phyloP scores from a whole-genome alignment of 306 rosid species.

The Acacia melanoxylon region DNA sequence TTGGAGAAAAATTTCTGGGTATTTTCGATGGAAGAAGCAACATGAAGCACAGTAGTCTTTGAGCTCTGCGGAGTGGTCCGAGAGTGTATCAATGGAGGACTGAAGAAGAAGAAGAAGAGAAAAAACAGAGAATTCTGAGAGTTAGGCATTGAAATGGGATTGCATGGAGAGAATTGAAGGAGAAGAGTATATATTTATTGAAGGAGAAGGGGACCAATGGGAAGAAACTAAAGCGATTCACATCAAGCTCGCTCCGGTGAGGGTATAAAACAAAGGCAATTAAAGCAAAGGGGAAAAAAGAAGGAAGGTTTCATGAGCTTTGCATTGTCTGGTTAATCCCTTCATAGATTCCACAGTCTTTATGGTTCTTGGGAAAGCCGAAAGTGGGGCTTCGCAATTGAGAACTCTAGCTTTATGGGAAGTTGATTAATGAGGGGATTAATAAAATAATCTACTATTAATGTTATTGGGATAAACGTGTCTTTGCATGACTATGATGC shows the following conservation, averaged over 20 bases:
- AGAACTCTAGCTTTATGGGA: constrained; percentile 1
- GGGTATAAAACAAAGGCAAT: constrained; percentile 19
- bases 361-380: constrained; percentile 15
- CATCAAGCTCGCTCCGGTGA: constrained; percentile 36
- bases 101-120: not conserved
- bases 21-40: constrained; percentile 43
- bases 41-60: constrained; percentile 55
- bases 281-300: not conserved
- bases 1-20: constrained; percentile 7
- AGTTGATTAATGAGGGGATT: not conserved
- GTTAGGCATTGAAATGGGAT: constrained; percentile 17
- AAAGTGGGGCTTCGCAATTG: not conserved
- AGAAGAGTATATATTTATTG: constrained; percentile 22
- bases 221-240: constrained; percentile 30
- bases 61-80: constrained; percentile 24
- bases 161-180: not conserved
- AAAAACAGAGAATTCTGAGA: constrained; percentile 5
- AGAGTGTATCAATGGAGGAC: constrained; percentile 18
- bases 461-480: not conserved
- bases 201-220: not conserved
- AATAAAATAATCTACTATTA: not conserved
- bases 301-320: constrained; percentile 34
- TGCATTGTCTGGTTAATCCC: not conserved
- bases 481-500: not conserved
- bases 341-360: not conserved